Evolutionary conservation across 495 filamentous ascomycete species (phyloP).

Genomic region (Lophiotrema nucula): DNA sequence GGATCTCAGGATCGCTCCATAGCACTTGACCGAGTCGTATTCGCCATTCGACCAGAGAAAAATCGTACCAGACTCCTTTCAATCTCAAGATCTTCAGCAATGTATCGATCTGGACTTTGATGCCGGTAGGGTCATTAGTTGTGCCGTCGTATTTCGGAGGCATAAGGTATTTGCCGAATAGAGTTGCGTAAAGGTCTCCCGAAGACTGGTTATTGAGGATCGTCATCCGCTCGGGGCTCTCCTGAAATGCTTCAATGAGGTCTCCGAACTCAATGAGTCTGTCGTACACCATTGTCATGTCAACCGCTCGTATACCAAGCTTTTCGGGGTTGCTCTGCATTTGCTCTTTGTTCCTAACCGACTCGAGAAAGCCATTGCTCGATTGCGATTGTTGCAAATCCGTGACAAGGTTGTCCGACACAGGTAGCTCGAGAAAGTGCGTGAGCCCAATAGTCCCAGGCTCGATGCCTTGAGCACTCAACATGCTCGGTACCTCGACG

Average conservation of each 20-base stretch:
- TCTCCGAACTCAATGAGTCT: slow-evolving; percentile 48
- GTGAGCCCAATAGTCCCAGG: slow-evolving; percentile 73
- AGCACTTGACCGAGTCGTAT: slow-evolving; percentile 76
- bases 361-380: slow-evolving; percentile 24
- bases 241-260: slow-evolving; percentile 43
- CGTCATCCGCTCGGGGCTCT: slow-evolving; percentile 39
- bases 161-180: slow-evolving; percentile 50
- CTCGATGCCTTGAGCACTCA: slow-evolving; percentile 69
- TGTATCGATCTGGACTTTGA: slow-evolving; percentile 55
- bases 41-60: slow-evolving; percentile 76
- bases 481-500: slow-evolving; percentile 69
- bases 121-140: slow-evolving; percentile 39
- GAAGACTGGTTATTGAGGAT: slow-evolving; percentile 48
- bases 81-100: slow-evolving; percentile 48
- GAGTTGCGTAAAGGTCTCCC: slow-evolving; percentile 46
- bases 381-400: slow-evolving; percentile 35
- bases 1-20: slow-evolving; percentile 54
- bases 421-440: slow-evolving; percentile 66
- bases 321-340: slow-evolving; percentile 39
- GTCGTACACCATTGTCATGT: slow-evolving; percentile 48
- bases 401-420: slow-evolving; percentile 58
- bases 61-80: slow-evolving; percentile 68
- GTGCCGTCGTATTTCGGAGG: slow-evolving; percentile 41
- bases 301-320: slow-evolving; percentile 45
- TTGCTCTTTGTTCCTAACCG: slow-evolving; percentile 33